Evolutionary conservation across 148 eudicot genomes (phyloP), one percentile per base, ranked within the genome.

Genomic region (Rhododendron williamsianum): DNA sequence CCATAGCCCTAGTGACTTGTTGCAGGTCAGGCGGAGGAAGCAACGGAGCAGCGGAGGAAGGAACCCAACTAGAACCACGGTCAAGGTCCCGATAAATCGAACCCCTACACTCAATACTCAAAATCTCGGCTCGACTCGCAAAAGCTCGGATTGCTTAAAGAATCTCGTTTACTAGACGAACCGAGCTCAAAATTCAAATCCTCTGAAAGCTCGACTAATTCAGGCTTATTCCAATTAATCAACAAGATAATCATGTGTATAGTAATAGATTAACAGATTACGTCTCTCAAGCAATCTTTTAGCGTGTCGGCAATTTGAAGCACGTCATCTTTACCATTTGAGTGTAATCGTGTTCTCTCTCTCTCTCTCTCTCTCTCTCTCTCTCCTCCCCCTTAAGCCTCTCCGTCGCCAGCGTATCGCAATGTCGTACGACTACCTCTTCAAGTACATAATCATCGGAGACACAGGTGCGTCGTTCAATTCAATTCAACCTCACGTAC

Each of bases 401-500:
- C 83, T 9, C 46, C 25, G 45, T n/a, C 15, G 18, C 18, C 45
- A 25, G 9, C 8, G 71, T 4, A 13, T 25, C 63, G 52, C 81
- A 74, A 94, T 94, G 96, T 92, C 96, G 30, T 91, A 91, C 89
- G 96, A 92, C 76, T 94, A 94, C 81, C 94, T 94, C 65, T 94
- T 94, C 93, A 94, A 94, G 90, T 94, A 91, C 89, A 94, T 94
- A 78, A 91, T 92, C 89, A 91, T 94, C 90, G 96, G 96, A 30
- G 96, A 94, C 78, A 94, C 96, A 83, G 96, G 96, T 91, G 63
- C 33, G 48, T 36, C 6, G n/a, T 25, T 33, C 25, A 36, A 49
- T 36, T 9, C 35, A 45, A 49, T 36, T 9, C 4, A 0, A 60
- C 9, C 25, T 51, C 18, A 33, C 16, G 43, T 51, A 43, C 3